Evolutionary conservation across 2,329 filamentous ascomycete genomes (phyloP), one percentile per base, ranked within the genome.

Genomic region (Macrophomina tecta): DNA sequence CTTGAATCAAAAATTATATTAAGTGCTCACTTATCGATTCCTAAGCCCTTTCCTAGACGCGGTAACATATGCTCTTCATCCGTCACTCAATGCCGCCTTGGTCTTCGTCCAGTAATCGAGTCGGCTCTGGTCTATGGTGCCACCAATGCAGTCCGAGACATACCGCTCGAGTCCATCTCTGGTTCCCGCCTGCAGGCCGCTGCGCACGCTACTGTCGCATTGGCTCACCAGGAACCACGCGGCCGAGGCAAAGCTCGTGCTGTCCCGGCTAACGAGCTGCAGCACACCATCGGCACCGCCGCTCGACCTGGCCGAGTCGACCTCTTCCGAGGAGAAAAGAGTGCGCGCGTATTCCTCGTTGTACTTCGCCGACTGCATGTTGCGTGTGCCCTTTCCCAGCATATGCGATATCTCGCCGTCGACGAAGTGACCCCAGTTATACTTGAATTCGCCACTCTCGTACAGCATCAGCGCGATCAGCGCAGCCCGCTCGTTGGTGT

Each of bases 391-490:
- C 76, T 94, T 90, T 7, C 91, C 91, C 0, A 89, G 84, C 0
- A 79, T 74, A 56, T 67, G 65, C 46, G 42, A 11, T 18, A 36
- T 38, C 53, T 34, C 4, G 45, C 53, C 64, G n/a, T 83, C 85
- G 1, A 69, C 85, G 80, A 77, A 85, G 72, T 88, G 81, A 79
- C 93, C 92, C 76, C 83, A 85, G 78, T 90, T 91, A 84, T 87
- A 94, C 72, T 86, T 83, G 80, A 94, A 91, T 69, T 89, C 84
- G 28, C 67, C 87, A 1, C 86, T 88, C 80, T 96, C 93, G 74
- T 89, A 89, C 11, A 89, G 86, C 81, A 92, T 90, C 73, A 93
- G 82, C 12, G 89, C 83, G 51, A 95, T 74, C n/a, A 94, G 77
- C 23, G 89, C 91, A 6, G 91, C 91, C 74, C 91, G 88, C 71